Percentiles rank a stretch among this genome's conserved stretches.
These are phyloP conservation scores for Sporothrix humicola DNA, from an alignment of 2,329 filamentous ascomycete genomes.

Conservation along the genomic window DNA sequence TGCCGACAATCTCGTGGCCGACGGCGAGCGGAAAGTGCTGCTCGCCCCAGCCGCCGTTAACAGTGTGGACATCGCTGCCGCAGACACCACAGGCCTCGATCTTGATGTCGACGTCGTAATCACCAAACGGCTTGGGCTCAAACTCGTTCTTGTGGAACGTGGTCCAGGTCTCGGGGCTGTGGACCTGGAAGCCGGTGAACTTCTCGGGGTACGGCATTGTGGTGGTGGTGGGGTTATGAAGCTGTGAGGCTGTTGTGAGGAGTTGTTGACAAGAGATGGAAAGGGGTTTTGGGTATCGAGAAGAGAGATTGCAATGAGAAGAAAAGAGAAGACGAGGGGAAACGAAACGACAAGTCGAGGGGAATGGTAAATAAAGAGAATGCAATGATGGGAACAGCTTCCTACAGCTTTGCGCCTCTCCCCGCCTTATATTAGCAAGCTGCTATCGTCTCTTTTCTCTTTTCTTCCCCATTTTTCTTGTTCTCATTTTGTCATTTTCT, in stretches of 20 bases:
- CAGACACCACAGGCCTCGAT: conserved; percentile 81
- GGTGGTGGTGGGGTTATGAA: conserved; percentile 13
- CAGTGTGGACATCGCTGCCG: conserved; percentile 73
- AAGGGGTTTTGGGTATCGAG: background rate
- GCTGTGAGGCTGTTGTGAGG: no score
- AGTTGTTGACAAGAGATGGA: background rate
- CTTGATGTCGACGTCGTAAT: conserved; percentile 86
- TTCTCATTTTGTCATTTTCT: background rate
- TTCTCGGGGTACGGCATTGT: conserved; percentile 63
- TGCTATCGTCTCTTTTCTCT: background rate
- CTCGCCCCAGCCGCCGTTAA: conserved; percentile 70
- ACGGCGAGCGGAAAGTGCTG: conserved; percentile 69
- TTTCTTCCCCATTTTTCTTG: background rate
- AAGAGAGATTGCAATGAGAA: background rate
- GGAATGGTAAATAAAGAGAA: conserved; percentile 1
- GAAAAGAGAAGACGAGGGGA: background rate
- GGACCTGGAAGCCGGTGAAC: conserved; percentile 66
- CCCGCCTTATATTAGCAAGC: conserved; percentile 5
- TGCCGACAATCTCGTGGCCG: conserved; percentile 74
- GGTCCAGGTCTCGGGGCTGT: conserved; percentile 59
- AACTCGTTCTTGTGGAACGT: conserved; percentile 75
- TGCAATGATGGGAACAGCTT: background rate
- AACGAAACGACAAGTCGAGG: background rate
- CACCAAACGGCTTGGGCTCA: conserved; percentile 83
- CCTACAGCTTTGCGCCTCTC: background rate